Evolutionary conservation across 805 yeast genomes (phyloP), one percentile per base, ranked within the genome.

Genomic region (Danielia oregonensis): DNA sequence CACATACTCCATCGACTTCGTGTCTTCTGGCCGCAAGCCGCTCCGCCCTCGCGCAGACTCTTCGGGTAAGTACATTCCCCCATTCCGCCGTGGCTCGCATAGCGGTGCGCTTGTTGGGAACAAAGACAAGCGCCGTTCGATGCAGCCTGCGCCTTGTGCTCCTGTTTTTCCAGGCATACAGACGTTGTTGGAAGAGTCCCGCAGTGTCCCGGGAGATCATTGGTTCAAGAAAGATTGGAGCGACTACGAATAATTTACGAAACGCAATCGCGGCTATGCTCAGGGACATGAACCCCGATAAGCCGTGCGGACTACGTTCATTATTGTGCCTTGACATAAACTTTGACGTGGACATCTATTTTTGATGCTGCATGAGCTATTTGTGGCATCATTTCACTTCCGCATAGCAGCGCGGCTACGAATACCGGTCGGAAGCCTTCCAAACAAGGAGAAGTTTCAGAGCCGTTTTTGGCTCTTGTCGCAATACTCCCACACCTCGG

Each of bases 41-140:
- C 29, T 22, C 16, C 28, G 26, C 24, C 10, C 36, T 6, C 35
- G 26, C 27, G 32, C 27, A 4, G 35, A 25, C 19, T 24, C 31
- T 31, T 30, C 47, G 3, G 84, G 84, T 3, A 80, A 77, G 51
- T 82, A 82, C 47, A 63, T 82, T 25, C 89, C 89, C 14, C 88
- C 88, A n/a, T 79, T 74, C 48, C 62, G 81, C 44, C 68, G 88
- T 52, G 72, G 76, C 0, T 72, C 79, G 4, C 63, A 57, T 24
- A 37, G 37, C 15, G 39, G 43, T n/a, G 39, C 23, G 11, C 17
- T 35, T 29, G 37, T 40, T 7, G 29, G 29, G n/a, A 26, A 17
- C 10, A 33, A 36, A n/a, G 51, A 46, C 5, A 46, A 34, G 19
- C 33, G 37, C 23, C 44, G 51, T 10, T 36, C 43, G 9, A 26